Evolutionary conservation across 2,329 filamentous ascomycete genomes (phyloP).

Genomic region (Fusarium proliferatum): DNA sequence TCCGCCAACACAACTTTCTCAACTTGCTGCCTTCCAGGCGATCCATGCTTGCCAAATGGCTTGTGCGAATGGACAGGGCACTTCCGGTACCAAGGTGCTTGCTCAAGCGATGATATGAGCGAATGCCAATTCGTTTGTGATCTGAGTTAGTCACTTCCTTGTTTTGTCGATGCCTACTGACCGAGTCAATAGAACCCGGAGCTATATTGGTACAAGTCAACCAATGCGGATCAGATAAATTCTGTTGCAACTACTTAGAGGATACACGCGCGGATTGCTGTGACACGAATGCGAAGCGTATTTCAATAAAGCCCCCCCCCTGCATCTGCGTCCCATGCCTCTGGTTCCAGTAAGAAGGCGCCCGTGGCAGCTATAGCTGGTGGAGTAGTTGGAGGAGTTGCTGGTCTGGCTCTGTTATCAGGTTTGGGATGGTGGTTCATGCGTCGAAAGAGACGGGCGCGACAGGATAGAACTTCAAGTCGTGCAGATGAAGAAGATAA

Average conservation of each 20-base stretch:
- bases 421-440: background rate
- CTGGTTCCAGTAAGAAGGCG: fast-evolving
- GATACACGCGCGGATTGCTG: fast-evolving
- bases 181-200: fast-evolving
- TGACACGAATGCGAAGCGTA: fast-evolving
- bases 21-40: background rate
- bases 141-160: background rate
- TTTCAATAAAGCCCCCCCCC: background rate
- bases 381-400: background rate
- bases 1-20: background rate
- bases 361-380: background rate
- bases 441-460: fast-evolving
- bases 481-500: background rate
- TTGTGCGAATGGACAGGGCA: background rate
- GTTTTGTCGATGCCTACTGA: fast-evolving
- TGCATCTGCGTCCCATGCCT: fast-evolving
- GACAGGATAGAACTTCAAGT: fast-evolving
- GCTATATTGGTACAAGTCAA: background rate
- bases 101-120: background rate
- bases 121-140: background rate
- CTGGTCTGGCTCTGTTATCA: fast-evolving
- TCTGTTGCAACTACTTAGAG: background rate
- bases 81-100: background rate
- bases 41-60: background rate
- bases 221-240: background rate